Evolutionary conservation across 805 yeast genomes (phyloP).

Genomic region (Candida glaebosa): DNA sequence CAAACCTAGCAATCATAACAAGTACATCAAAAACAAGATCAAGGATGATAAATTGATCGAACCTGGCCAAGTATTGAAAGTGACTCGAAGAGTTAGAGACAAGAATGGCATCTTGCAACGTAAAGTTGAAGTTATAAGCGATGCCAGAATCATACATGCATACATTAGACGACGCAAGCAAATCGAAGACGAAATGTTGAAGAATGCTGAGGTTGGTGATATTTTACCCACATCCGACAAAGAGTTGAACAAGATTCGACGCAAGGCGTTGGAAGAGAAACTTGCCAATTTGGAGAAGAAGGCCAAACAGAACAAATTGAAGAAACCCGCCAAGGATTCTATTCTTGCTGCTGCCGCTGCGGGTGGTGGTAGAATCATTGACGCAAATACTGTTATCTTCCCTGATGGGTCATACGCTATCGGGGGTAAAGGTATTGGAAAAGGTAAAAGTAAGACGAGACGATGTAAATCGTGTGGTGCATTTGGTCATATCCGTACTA

Average conservation of each 20-base stretch:
- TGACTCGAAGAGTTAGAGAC: slow-evolving; percentile 78
- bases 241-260: slow-evolving; percentile 74
- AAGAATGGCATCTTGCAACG: slow-evolving; percentile 84
- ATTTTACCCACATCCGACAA: slow-evolving; percentile 77
- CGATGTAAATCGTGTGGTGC: slow-evolving; percentile 96
- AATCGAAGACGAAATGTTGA: slow-evolving; percentile 50
- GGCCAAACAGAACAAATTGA: slow-evolving; percentile 32
- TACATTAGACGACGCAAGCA: slow-evolving; percentile 70
- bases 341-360: slow-evolving; percentile 37
- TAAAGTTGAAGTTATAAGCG: slow-evolving; percentile 71
- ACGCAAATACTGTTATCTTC: slow-evolving; percentile 40
- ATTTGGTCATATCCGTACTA: slow-evolving; percentile 90
- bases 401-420: slow-evolving; percentile 45
- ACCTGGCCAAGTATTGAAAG: slow-evolving; percentile 29
- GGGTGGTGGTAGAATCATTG: slow-evolving; percentile 40
- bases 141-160: slow-evolving; percentile 83
- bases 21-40: slow-evolving; percentile 29
- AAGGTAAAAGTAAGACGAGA: slow-evolving; percentile 70
- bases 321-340: slow-evolving; percentile 31
- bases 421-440: slow-evolving; percentile 69
- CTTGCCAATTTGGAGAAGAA: slow-evolving; percentile 79
- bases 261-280: slow-evolving; percentile 75
- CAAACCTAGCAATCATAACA: slow-evolving; percentile 30
- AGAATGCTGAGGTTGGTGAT: slow-evolving; percentile 67
- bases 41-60: slow-evolving; percentile 31